Base-by-base conservation (phyloP, 306 rosid species). In the Cucurbita moschata region DNA sequence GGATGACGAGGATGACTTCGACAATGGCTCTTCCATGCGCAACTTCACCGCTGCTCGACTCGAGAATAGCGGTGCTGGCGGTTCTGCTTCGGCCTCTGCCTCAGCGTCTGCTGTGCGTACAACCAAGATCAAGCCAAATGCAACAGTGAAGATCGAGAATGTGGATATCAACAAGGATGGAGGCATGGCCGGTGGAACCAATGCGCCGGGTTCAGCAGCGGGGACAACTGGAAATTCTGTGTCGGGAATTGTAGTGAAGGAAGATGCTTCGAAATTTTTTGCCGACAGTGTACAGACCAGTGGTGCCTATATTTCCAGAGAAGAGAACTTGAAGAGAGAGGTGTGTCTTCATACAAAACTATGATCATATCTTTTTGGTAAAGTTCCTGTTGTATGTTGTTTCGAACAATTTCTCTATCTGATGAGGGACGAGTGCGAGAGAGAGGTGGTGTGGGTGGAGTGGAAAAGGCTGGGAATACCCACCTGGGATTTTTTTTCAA, bases 301-400 rank as follows among this genome's bases (percentile, higher is more conserved):
- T 77, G 99, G 99, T 57, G 99, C 99, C 57, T 94, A 94, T 64
- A 85, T 84, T 68, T 97, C 99, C 2, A 81, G 99, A 80, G 99
- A 94, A 79, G 99, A 91, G 83, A 83, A 77, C 75, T 83, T 91
- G 71, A 94, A 86, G 72, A 87, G 85, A 82, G 99, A 94, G 90
- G 97, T 87, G 30, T 56, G 14, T 43, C 46, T 38, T 23, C 42
- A 12, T 10, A 8, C 64, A 72, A 38, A 46, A 44, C 42, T 42
- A 10, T 13, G 10, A 13, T 60, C 37, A 5, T 56, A 43, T 49
- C 5, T 12, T 1, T 35, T 23, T 0, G 19, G 43, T 13, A 5
- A 6, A 60, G 43, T 35, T 16, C 2, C 38, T n/a, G 71, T 9
- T 6, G 4, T n/a, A 16, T n/a, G 47, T 50, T 16, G 71, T 39